Evolutionary conservation across 257 asterid species (phyloP).

Genomic region (Thymus quinquecostatus): DNA sequence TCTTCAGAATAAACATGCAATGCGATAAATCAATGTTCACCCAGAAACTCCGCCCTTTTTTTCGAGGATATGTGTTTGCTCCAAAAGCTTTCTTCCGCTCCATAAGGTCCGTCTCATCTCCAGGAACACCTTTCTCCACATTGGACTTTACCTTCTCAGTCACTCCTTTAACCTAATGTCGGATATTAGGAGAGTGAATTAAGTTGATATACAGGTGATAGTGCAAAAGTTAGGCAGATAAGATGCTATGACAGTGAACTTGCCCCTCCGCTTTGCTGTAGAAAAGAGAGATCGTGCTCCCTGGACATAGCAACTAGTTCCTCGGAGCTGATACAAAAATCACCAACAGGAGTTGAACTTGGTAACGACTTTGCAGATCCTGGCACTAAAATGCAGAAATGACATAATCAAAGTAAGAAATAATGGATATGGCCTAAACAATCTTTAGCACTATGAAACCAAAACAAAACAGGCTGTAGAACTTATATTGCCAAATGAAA

Average conservation of each 20-base stretch:
- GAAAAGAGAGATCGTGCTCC: slow-evolving; percentile 57
- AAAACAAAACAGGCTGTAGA: slow-evolving; percentile 8
- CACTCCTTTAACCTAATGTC: slow-evolving; percentile 65
- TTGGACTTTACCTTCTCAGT: slow-evolving; percentile 66
- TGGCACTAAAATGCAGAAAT: slow-evolving; percentile 44
- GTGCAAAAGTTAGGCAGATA: slow-evolving; percentile 2
- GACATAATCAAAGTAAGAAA: slow-evolving; percentile 8
- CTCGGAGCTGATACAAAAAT: slow-evolving; percentile 74
- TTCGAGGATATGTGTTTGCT: slow-evolving; percentile 92
- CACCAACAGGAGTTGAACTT: slow-evolving; percentile 51
- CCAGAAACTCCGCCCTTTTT: slow-evolving; percentile 92
- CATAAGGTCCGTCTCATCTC: slow-evolving; percentile 66
- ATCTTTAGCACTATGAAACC: slow-evolving; percentile 4
- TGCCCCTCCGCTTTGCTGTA: slow-evolving; percentile 89
- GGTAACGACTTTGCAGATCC: slow-evolving; percentile 49
- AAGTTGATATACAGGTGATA: not conserved
- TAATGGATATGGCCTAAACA: slow-evolving; percentile 5
- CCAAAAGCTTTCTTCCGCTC: slow-evolving; percentile 78
- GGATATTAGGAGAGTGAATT: slow-evolving; percentile 17
- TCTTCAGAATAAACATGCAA: not conserved
- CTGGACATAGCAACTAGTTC: slow-evolving; percentile 69
- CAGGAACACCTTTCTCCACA: slow-evolving; percentile 71
- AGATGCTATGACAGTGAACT: slow-evolving; percentile 40
- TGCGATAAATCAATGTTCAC: slow-evolving; percentile 41
- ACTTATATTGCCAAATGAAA: not conserved